Evolutionary conservation across 179 eudicot species (phyloP).

Genomic region (Beta lomatogona): DNA sequence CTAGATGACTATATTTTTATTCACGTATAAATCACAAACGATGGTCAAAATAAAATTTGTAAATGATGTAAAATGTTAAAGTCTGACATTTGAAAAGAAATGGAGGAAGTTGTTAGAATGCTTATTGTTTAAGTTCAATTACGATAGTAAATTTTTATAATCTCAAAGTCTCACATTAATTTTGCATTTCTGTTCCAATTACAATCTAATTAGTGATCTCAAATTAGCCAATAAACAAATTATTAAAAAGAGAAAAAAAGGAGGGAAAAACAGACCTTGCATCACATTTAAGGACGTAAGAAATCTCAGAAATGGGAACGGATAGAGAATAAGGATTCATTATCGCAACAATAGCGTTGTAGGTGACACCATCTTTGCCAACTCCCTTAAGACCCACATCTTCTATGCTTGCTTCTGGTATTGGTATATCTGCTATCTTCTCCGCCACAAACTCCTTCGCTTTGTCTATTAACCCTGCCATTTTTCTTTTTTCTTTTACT

Average conservation of each 20-base stretch:
- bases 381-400: slow-evolving; percentile 58
- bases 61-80: too few species aligned
- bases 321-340: slow-evolving; percentile 57
- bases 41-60: too few species aligned
- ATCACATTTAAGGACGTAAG: slow-evolving; percentile 59
- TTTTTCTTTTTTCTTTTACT: slow-evolving; percentile 6
- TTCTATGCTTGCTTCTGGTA: slow-evolving; percentile 58
- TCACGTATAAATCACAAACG: too few species aligned
- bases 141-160: too few species aligned
- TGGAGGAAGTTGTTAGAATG: too few species aligned
- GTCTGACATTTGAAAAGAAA: too few species aligned
- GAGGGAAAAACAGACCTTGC: slow-evolving; percentile 38
- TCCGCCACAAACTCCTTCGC: slow-evolving; percentile 61
- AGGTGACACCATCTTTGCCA: slow-evolving; percentile 45
- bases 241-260: background rate
- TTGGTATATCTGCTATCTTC: slow-evolving; percentile 53
- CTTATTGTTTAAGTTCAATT: too few species aligned
- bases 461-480: slow-evolving; percentile 54
- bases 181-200: too few species aligned
- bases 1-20: too few species aligned
- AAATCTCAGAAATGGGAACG: slow-evolving; percentile 68
- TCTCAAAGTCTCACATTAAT: too few species aligned
- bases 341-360: slow-evolving; percentile 55
- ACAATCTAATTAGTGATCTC: too few species aligned
- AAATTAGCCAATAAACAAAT: too few species aligned